Conservation (phyloP, 2,329 filamentous ascomycete genomes). For the Blastomyces emzantsi region DNA sequence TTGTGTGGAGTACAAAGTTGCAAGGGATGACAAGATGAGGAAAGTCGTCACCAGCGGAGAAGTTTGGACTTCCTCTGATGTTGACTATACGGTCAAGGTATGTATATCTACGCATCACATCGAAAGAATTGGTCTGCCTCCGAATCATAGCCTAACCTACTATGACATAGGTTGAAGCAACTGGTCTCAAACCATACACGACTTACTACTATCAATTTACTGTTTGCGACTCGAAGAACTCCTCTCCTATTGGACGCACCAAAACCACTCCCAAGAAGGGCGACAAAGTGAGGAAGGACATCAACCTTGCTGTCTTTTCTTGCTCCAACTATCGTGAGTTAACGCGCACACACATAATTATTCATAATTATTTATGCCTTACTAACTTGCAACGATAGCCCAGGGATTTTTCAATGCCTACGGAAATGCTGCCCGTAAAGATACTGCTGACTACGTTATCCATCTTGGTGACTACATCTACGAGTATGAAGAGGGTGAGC, state of each 20-base stretch:
- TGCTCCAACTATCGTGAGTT: conserved; percentile 57
- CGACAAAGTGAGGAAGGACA: conserved; percentile 44
- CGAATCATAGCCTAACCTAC: not conserved
- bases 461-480: conserved; percentile 57
- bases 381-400: conserved; percentile 22
- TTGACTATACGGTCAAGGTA: conserved; percentile 67
- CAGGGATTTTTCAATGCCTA: conserved; percentile 54
- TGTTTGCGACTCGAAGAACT: conserved; percentile 54
- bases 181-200: conserved; percentile 52
- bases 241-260: conserved; percentile 55
- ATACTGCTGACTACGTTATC: conserved; percentile 52
- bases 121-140: not conserved
- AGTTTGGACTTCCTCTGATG: conserved; percentile 61
- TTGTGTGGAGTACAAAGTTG: conserved; percentile 58
- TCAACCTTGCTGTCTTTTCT: conserved; percentile 61
- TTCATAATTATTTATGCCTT: not conserved
- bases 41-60: conserved; percentile 47
- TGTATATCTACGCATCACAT: conserved; percentile 13
- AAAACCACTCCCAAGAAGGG: conserved; percentile 56
- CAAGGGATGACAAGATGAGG: conserved; percentile 38
- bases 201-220: conserved; percentile 59
- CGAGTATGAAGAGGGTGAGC: conserved; percentile 44
- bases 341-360: not conserved
- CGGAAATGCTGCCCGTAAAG: conserved; percentile 51
- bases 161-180: conserved; percentile 51